Evolutionary conservation across 169 alveolate species (phyloP).

Genomic region (Cystoisospora suis): DNA sequence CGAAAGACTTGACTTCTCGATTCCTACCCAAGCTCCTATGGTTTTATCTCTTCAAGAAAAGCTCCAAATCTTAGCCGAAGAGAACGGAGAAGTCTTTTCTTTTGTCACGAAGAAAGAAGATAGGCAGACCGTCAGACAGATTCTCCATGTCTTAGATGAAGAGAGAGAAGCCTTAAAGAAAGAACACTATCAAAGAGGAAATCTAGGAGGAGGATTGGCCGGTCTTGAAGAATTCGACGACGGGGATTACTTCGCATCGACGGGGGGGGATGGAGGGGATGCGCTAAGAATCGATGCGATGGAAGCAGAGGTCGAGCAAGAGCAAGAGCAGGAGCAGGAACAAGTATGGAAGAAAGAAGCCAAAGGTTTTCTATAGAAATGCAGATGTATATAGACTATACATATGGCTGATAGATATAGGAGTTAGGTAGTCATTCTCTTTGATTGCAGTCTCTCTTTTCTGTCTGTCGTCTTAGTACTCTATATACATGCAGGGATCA

Average conservation of each 20-base stretch:
- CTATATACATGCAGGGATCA: too few relatives aligned
- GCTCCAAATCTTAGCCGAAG: conserved; percentile 42
- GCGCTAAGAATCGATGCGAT: conserved; percentile 38
- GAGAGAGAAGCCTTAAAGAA: neutral
- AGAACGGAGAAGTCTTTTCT: neutral
- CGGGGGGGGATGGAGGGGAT: conserved; percentile 10
- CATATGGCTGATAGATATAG: too few relatives aligned
- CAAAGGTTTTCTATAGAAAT: too few relatives aligned
- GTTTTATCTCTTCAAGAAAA: neutral
- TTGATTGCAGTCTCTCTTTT: too few relatives aligned
- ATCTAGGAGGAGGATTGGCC: neutral
- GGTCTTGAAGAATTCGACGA: neutral
- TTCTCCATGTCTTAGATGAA: neutral
- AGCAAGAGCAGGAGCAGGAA: conserved; percentile 61
- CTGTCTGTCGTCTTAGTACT: too few relatives aligned
- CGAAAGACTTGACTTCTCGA: conserved; percentile 33
- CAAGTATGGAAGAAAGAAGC: too few relatives aligned
- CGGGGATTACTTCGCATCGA: too few relatives aligned
- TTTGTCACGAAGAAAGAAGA: neutral
- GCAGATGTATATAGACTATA: too few relatives aligned
- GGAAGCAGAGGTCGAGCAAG: conserved; percentile 71
- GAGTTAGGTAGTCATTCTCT: too few relatives aligned
- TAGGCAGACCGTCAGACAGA: neutral
- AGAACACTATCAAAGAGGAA: neutral
- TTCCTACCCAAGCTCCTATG: conserved; percentile 31